A percentile compares a stretch with the other conserved stretches of the same genome.
phyloP scores from a whole-genome alignment of 441 rosid genomes.

The Arabidopsis hybrid region DNA sequence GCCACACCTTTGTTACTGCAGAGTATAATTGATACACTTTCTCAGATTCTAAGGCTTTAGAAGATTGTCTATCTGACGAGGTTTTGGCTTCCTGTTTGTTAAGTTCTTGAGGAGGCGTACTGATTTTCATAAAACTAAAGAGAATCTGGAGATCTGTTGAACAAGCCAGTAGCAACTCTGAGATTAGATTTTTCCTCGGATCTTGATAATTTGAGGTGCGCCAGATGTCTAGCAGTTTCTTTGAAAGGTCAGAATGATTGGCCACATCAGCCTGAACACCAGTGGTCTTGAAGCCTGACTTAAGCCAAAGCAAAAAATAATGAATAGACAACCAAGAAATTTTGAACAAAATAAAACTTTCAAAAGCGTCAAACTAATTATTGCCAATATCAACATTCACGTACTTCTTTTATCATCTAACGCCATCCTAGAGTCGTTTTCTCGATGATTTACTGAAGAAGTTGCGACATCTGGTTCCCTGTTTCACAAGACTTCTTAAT shows the following conservation, averaged over 20 bases:
- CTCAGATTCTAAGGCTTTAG: conserved; percentile 2
- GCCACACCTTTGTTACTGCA: conserved; percentile 63
- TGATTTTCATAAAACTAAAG: conserved; percentile 56
- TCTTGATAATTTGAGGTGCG: conserved; percentile 50
- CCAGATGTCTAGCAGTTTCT: conserved; percentile 75
- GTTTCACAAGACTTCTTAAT: conserved; percentile 40
- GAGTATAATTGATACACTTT: conserved; percentile 58
- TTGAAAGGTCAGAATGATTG: conserved; percentile 50
- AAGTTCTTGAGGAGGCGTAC: conserved; percentile 44
- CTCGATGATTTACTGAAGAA: conserved; percentile 32
- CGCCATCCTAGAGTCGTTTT: conserved; percentile 42
- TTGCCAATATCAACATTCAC: conserved; percentile 44
- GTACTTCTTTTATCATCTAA: conserved; percentile 43
- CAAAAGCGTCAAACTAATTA: conserved; percentile 24
- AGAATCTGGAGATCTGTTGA: conserved; percentile 68
- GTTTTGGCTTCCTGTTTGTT: conserved; percentile 42
- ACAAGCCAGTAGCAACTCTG: conserved; percentile 69
- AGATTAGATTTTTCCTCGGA: conserved; percentile 58
- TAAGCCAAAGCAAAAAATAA: conserved; percentile 46
- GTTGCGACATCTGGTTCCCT: conserved; percentile 51
- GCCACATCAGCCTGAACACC: conserved; percentile 77
- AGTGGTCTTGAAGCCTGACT: conserved; percentile 58
- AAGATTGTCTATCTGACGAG: conserved; percentile 49
- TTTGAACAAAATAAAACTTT: not conserved
- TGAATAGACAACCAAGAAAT: conserved; percentile 24